Evolutionary conservation across 169 alveolate genomes (phyloP).

Genomic region (Cryptosporidium sp.): DNA sequence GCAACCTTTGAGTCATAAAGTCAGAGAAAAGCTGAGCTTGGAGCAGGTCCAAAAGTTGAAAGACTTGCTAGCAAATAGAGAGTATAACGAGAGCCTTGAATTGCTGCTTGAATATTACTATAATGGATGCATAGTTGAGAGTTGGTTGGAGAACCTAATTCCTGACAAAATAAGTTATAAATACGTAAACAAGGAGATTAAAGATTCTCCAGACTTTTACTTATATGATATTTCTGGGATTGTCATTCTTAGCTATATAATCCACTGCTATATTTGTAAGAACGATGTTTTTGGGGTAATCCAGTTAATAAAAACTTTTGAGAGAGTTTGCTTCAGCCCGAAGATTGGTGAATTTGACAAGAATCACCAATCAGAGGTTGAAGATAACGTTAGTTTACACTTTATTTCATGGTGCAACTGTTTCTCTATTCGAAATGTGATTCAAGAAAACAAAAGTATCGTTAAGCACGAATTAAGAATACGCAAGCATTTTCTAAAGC

Average conservation of each 20-base stretch:
- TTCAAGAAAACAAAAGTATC: not conserved
- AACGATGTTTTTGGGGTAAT: constrained; percentile 37
- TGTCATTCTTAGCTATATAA: constrained; percentile 34
- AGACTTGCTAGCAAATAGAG: not conserved
- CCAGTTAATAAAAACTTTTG: constrained; percentile 31
- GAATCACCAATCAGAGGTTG: not conserved
- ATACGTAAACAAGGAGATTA: constrained; percentile 1
- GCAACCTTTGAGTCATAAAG: not conserved
- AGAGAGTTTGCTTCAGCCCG: constrained; percentile 31
- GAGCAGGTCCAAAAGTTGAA: constrained; percentile 1
- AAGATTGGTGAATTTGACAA: not conserved
- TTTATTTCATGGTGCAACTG: constrained; percentile 55
- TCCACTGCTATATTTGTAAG: constrained; percentile 62
- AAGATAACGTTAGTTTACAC: not conserved
- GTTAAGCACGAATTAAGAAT: constrained; percentile 3
- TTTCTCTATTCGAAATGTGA: constrained; percentile 8
- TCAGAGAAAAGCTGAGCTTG: not conserved
- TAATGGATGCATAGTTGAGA: constrained; percentile 25
- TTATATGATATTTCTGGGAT: constrained; percentile 63
- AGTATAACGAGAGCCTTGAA: constrained; percentile 13
- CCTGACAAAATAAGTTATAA: constrained; percentile 8
- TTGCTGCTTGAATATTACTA: constrained; percentile 11
- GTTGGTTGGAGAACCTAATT: not conserved
- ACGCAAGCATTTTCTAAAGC: constrained; percentile 14
- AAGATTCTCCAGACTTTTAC: constrained; percentile 6